A percentile compares a stretch with the other conserved stretches of the same genome.
Evolutionary conservation across 1,139 yeast genomes (phyloP).

Genomic region (Protomyces lactucae-debilis): DNA sequence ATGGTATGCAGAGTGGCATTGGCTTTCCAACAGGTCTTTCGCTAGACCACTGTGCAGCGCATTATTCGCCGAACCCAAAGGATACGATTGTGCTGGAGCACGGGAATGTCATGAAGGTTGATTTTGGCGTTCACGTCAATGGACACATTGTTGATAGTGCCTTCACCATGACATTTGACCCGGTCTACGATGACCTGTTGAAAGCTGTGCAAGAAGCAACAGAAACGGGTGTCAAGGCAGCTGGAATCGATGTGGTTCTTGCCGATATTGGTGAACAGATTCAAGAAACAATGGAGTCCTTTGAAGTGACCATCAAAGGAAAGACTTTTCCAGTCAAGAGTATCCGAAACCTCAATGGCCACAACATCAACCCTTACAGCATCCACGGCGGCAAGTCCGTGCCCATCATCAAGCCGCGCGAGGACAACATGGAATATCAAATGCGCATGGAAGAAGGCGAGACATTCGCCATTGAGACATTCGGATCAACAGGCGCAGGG

Average conservation of each 20-base stretch:
- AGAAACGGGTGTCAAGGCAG: conserved; percentile 82
- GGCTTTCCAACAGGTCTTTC: conserved; percentile 98
- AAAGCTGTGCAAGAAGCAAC: conserved; percentile 90
- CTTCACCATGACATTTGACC: conserved; percentile 83
- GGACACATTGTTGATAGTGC: conserved; percentile 94
- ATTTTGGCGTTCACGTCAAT: conserved; percentile 92
- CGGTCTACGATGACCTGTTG: conserved; percentile 71
- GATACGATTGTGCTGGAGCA: conserved; percentile 73
- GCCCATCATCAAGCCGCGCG: conserved; percentile 67
- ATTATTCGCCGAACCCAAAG: conserved; percentile 94
- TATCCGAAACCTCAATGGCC: conserved; percentile 90
- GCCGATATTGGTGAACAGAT: conserved; percentile 94
- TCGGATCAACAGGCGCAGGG: conserved; percentile 95
- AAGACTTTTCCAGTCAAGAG: conserved; percentile 78
- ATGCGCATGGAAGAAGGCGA: conserved; percentile 99
- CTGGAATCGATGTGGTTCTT: conserved; percentile 93
- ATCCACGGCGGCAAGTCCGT: conserved; percentile 96
- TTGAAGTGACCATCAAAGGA: conserved; percentile 87
- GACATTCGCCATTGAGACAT: conserved; percentile 95
- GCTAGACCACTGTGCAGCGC: conserved; percentile 92
- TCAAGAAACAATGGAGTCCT: conserved; percentile 95
- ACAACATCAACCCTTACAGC: conserved; percentile 72
- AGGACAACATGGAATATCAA: conserved; percentile 60
- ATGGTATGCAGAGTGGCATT: conserved; percentile 67
- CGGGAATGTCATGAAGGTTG: conserved; percentile 95